These are phyloP conservation scores for Gaertneriomyces semiglobifer DNA, from an alignment of 192 early-diverging fungal genomes.

Conservation along the genomic window DNA sequence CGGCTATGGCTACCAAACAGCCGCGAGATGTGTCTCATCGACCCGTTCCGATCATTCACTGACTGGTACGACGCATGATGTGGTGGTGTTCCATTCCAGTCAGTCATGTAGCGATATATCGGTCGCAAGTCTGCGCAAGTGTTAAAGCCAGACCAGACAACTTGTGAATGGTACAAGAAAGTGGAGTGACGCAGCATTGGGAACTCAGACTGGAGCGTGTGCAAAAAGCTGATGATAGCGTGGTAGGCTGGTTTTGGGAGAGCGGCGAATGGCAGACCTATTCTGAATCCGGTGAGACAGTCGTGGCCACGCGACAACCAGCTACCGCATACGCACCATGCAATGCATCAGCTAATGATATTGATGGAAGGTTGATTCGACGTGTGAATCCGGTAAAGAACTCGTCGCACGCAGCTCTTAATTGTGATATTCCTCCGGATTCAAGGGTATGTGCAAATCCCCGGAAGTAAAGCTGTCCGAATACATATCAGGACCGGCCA, in stretches of 20 bases:
- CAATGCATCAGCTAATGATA: conserved; percentile 24
- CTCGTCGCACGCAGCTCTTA: conserved; percentile 15
- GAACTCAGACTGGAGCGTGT: conserved; percentile 13
- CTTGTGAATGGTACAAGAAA: conserved; percentile 31
- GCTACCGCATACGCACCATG: conserved; percentile 8
- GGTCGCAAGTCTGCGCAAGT: conserved; percentile 6
- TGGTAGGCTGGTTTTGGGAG: conserved; percentile 13
- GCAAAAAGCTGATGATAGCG: conserved; percentile 15
- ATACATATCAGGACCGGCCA: too few species aligned
- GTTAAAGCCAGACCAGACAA: conserved; percentile 28
- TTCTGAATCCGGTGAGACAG: too few species aligned
- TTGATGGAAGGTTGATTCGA: conserved; percentile 12
- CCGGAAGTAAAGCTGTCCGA: too few species aligned
- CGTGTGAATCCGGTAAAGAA: conserved; percentile 26
- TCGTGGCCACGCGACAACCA: too few species aligned
- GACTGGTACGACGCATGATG: too few species aligned
- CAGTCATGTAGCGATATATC: conserved; percentile 37
- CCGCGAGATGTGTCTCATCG: too few species aligned
- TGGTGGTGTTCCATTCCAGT: conserved; percentile 1
- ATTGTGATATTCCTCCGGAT: neutral
- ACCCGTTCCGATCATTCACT: too few species aligned
- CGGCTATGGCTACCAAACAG: too few species aligned
- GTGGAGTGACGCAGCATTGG: neutral
- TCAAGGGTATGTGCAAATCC: too few species aligned
- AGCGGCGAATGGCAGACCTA: conserved; percentile 23